Evolutionary conservation across 441 rosid genomes (phyloP), one percentile per base, ranked within the genome.

Genomic region (Populus hybrid): DNA sequence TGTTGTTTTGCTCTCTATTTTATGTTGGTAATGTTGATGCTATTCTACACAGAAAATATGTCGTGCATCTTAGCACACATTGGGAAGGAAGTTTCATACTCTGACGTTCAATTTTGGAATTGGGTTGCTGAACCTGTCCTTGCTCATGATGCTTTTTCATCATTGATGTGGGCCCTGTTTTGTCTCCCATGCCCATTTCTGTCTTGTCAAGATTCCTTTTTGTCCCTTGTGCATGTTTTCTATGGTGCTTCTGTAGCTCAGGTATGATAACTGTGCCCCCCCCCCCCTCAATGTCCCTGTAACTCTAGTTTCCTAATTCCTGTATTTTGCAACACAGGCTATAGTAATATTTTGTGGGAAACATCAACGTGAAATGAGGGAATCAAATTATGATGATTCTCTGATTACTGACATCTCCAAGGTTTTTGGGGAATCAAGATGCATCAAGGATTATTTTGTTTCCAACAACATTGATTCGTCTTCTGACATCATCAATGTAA

Each of bases 161-260:
- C 99, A 42, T 87, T 97, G 86, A 95, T 95, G 96, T 97, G 99
- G 99, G 85, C 89, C 84, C 86, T 97, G 78, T 97, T 89, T 84
- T 97, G 99, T 84, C 99, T 97, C 81, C 99, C 99, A 59, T 83
- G 71, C 75, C 98, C 97, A 76, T 93, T 95, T 85, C 76, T 97
- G 72, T 88, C 88, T 21, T 92, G 99, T 75, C 82, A 91, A 83
- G 94, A 93, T 71, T 93, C 97, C 76, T 83, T 95, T 74, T 78
- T 94, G 75, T 88, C 97, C 76, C 93, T 95, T 77, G 89, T 97
- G 82, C 99, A 95, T 88, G 70, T 93, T 71, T 95, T 95, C 90
- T 87, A 97, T 85, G 77, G 80, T 74, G 98, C 94, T 82, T 84
- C 92, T 77, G 67, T 93, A 71, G 82, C 90, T 82, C 99, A 97